Evolutionary conservation across 306 rosid genomes (phyloP), one percentile per base, ranked within the genome.

Genomic region (Sphenostylis stenocarpa): DNA sequence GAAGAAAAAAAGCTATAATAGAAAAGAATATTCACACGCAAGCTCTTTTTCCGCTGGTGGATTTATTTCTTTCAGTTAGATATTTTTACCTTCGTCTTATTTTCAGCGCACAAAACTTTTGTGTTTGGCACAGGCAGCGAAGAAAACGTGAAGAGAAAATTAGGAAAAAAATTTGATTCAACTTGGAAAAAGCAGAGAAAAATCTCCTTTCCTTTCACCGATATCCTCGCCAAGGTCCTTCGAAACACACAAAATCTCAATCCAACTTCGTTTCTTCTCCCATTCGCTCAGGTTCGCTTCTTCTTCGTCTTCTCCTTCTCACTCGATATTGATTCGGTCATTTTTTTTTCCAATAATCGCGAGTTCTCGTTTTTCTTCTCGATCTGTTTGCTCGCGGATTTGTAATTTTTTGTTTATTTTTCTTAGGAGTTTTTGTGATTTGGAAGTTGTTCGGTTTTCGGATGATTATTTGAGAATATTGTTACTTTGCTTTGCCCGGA

Each of bases 101-200:
- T 34, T 21, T 65, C 44, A 62, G 62, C 38, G 36, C 21, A 64
- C 53, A 28, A 39, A 1, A 38, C 13, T 65, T 20, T 71, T 48
- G 83, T 86, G 73, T 86, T 38, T 38, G 43, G 43, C 43, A 38
- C 43, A 38, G 90, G 89, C 53, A 66, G 34, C 80, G 34, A 20
- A 29, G 68, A 77, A 85, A 77, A 70, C 72, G 29, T 53, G 74
- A 26, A 34, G 82, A 67, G 66, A 69, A 21, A 56, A 12, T 51
- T 38, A 43, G 71, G 33, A 76, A 63, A 28, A n/a, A 47, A 48
- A 47, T 76, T 71, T 81, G 85, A 74, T 74, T 29, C 83, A 68
- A 69, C 70, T 79, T 55, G 64, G 81, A 82, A 80, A 84, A 74
- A 73, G 79, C 56, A 7, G 38, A 76, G 86, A 87, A 72, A 56